Base-by-base conservation (phyloP, 2,329 filamentous ascomycete genomes). In the Ophidiomyces ophidiicola region DNA sequence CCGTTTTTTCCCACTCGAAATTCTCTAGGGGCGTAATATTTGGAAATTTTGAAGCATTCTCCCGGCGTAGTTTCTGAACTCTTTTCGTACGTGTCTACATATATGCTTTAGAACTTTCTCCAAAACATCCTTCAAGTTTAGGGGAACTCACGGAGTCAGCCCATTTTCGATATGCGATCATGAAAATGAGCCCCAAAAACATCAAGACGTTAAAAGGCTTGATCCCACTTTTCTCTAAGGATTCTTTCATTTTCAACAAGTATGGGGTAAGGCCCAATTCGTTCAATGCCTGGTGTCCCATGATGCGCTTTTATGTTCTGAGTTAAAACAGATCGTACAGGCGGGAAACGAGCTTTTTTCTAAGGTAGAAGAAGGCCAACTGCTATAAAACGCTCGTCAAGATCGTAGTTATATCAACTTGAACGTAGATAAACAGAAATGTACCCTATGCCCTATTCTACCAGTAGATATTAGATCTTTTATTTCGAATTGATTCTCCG, bases 1-100 rank as follows among this genome's bases (percentile, higher is more conserved):
- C 61, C 21, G 65, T 68, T 0, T 55, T 61, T 36, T 60, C 50
- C 64, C 71, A 70, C 43, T 72, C 55, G 46, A 78, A 73, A 40
- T 64, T 53, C 2, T 52, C 32, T 3, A 76, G 56, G 2, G 71
- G 64, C 15, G 44, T 35, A 19, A 48, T 46, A 1, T 35, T 19
- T 4, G 46, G 42, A 17, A 40, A 47, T 17, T 46, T 40, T 21
- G 41, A 37, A 11, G 32, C 37, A 12, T 25, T 23, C 12, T 34
- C 26, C 2, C 37, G 18, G 6, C 23, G 31, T 4, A 41, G 20
- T 21, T 30, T 44, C 26, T 29, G 32, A 5, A 17, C 11, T 32
- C 32, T 37, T 20, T 26, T 33, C 17, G 37, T 10, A 26, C 17
- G 37, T 39, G 32, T 21, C 37, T 39, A 15, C n/a, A n/a, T n/a